Base-by-base conservation (phyloP, 2,329 filamentous ascomycete species). In the Aureobasidium lini region DNA sequence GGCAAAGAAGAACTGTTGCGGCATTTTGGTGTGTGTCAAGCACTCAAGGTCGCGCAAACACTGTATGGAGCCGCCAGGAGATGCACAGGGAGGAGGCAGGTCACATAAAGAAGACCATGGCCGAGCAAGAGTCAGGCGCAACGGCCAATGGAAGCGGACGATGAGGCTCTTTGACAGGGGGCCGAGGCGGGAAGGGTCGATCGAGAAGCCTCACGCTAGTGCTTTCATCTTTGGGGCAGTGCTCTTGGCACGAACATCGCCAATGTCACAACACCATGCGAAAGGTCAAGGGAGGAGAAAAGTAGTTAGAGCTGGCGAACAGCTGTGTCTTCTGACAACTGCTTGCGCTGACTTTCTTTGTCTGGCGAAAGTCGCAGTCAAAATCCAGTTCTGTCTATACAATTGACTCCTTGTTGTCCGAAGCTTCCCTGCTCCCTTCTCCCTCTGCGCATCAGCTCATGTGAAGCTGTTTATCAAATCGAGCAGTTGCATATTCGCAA, bases 141-240 rank as follows among this genome's bases (percentile, higher is more conserved):
- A 23, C 47, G 47, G 47, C 47, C 47, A 39, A 50, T 52, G 49
- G 18, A 52, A 40, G 13, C 48, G 36, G 18, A 23, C 48, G 48
- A 49, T 37, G 47, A 49, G 47, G 48, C 36, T 36, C 40, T 46
- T 46, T 56, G 52, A 56, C 50, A 54, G 37, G 50, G 50, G 50
- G 49, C 34, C 48, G 34, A 53, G 28, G 49, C 49, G 36, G 37
- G 37, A 53, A 40, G 36, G 49, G 48, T 39, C 32, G 48, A 40
- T 53, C 49, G 47, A 50, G 34, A 39, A 50, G 34, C 32, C 47
- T 37, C 18, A 23, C 37, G 39, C 50, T 54, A 54, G 39, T 16
- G 36, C 32, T 37, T 54, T 42, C 18, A 52, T 40, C 34, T 52
- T 52, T 44, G 39, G 18, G 52, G 52, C 52, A 36, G 52, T 56